These are phyloP conservation scores for Magnolia officinalis DNA, from an alignment of 164 flowering plant genomes.

Conservation along the genomic window DNA sequence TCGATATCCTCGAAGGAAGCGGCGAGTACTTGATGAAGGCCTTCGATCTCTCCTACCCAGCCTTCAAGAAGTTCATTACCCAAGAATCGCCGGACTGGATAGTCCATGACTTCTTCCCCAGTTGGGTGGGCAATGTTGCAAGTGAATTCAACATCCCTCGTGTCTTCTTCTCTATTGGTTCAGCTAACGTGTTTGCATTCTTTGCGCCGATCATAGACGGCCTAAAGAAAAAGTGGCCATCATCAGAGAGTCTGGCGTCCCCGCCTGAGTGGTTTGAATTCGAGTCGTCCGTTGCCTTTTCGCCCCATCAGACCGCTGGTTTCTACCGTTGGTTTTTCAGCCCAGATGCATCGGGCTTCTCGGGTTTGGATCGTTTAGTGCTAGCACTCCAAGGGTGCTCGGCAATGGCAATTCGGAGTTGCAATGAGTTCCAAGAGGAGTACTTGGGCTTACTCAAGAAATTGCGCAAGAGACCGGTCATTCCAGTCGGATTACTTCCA, in stretches of 20 bases:
- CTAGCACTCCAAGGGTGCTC: conserved; percentile 26
- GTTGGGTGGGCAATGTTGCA: conserved; percentile 25
- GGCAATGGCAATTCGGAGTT: conserved; percentile 38
- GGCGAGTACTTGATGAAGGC: neutral
- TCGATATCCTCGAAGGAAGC: conserved; percentile 12
- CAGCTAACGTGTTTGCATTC: conserved; percentile 14
- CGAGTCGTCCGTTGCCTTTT: conserved; percentile 17
- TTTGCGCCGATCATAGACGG: conserved; percentile 10
- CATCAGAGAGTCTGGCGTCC: conserved; percentile 21
- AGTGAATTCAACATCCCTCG: conserved; percentile 12
- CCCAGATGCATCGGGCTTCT: conserved; percentile 18
- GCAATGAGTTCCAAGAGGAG: conserved; percentile 50
- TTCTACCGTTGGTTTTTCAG: neutral
- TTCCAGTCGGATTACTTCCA: conserved; percentile 54
- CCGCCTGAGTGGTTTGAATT: conserved; percentile 41
- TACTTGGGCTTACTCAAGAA: conserved; percentile 35
- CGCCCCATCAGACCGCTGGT: conserved; percentile 12
- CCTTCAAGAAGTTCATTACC: conserved; percentile 14
- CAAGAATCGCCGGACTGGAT: conserved; percentile 28
- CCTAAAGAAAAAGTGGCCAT: neutral
- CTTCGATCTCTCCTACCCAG: neutral
- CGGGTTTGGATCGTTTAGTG: conserved; percentile 30
- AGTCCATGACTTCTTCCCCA: conserved; percentile 26
- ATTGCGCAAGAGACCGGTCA: conserved; percentile 35
- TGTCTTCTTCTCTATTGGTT: conserved; percentile 17